Evolutionary conservation across 2,329 filamentous ascomycete species (phyloP).

Genomic region (Arthroderma uncinatum): DNA sequence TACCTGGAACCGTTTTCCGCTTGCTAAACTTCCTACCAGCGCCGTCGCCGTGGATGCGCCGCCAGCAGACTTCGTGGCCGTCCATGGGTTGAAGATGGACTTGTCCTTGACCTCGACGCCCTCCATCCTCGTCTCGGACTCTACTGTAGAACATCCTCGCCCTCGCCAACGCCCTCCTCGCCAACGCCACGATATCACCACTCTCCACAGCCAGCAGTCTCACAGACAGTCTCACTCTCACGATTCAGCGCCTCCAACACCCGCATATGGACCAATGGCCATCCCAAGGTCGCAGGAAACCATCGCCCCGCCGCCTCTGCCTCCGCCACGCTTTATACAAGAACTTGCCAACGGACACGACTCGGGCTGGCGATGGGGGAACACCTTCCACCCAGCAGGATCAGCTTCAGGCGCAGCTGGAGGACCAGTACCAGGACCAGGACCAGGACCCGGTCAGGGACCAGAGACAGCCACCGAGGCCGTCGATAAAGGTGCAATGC

Average conservation of each 20-base stretch:
- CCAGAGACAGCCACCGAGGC: background rate
- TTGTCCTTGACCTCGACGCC: conserved; percentile 31
- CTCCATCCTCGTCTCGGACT: conserved; percentile 35
- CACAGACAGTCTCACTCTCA: conserved; percentile 27
- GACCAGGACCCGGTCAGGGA: conserved; percentile 15
- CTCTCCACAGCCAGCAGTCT: too few species aligned
- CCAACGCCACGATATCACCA: background rate
- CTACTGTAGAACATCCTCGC: conserved; percentile 15
- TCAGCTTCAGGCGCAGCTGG: background rate
- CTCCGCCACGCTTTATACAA: conserved; percentile 49
- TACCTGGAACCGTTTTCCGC: background rate
- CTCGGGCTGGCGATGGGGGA: conserved; percentile 53
- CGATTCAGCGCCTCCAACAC: conserved; percentile 22
- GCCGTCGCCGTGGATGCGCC: conserved; percentile 12
- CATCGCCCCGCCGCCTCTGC: conserved; percentile 50
- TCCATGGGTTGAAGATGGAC: conserved; percentile 33
- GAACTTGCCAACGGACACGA: conserved; percentile 48
- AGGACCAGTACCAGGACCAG: background rate
- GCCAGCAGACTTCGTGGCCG: conserved; percentile 14
- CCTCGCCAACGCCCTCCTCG: background rate
- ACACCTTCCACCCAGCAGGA: conserved; percentile 32
- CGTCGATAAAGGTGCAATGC: conserved; percentile 15
- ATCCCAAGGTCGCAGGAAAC: conserved; percentile 47
- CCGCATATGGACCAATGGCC: conserved; percentile 43
- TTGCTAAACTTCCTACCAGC: background rate